Conservation (phyloP, 345 rosid species). For the Populus davidiana region DNA sequence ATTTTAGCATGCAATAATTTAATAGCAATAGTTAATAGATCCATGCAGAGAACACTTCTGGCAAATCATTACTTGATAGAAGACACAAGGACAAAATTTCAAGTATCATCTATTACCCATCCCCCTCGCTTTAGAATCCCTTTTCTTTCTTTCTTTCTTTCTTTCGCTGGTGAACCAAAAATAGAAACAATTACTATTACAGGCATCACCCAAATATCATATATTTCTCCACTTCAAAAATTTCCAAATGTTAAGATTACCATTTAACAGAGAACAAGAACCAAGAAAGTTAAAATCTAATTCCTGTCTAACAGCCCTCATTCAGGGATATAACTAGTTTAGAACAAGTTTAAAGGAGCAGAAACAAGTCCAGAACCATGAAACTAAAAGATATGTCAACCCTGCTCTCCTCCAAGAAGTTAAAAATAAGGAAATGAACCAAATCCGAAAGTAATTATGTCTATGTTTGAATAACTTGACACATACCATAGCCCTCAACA, state of each 20-base stretch:
- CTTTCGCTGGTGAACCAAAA: not conserved
- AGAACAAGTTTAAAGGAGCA: not conserved
- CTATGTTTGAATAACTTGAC: not conserved
- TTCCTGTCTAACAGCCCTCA: not conserved
- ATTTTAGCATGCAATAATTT: not conserved
- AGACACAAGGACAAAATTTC: not conserved
- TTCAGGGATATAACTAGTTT: not conserved
- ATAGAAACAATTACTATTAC: not conserved
- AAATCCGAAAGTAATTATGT: not conserved
- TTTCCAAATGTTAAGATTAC: not conserved
- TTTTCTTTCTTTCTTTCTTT: not conserved
- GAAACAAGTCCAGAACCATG: not conserved
- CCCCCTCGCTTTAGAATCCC: not conserved
- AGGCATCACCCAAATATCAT: not conserved
- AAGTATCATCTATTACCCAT: not conserved
- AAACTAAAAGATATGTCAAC: not conserved
- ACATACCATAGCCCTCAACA: slow-evolving; percentile 83
- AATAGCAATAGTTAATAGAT: not conserved
- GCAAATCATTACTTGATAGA: not conserved
- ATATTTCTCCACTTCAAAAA: not conserved
- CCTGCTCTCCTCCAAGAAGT: not conserved
- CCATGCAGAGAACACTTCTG: not conserved
- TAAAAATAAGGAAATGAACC: not conserved
- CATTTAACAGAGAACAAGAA: not conserved
- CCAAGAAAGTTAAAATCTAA: not conserved